Conservation (phyloP, 768 basidiomycete genomes). For the Hemileccinum impolitum region DNA sequence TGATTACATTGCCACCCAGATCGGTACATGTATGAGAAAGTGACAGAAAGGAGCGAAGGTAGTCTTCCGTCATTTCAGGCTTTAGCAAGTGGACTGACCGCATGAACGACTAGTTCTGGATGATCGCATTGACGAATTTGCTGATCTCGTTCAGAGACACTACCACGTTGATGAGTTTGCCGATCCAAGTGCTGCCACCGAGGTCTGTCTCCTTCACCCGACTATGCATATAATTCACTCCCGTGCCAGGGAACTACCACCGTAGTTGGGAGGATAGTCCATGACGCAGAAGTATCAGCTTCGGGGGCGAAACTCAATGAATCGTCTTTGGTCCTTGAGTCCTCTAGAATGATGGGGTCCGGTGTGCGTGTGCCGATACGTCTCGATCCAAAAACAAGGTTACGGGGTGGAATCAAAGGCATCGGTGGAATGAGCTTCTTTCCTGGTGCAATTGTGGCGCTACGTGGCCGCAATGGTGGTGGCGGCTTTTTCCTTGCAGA, state of each 20-base stretch:
- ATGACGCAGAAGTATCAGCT: conserved; percentile 58
- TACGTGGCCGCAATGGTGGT: conserved; percentile 89
- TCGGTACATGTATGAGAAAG: conserved; percentile 94
- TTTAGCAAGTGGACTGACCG: background rate
- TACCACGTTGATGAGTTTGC: conserved; percentile 73
- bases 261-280: conserved; percentile 70
- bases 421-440: conserved; percentile 72
- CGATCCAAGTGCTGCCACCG: conserved; percentile 63
- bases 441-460: conserved; percentile 81
- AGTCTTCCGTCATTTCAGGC: conserved; percentile 4
- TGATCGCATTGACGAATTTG: conserved; percentile 82
- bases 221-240: background rate
- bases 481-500: conserved; percentile 82
- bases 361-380: conserved; percentile 67
- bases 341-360: conserved; percentile 71
- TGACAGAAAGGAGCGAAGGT: conserved; percentile 83
- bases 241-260: conserved; percentile 54
- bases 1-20: conserved; percentile 38
- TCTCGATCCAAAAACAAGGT: conserved; percentile 61
- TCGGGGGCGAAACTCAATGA: conserved; percentile 70
- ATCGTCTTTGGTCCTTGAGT: conserved; percentile 72
- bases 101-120: conserved; percentile 60
- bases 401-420: conserved; percentile 62
- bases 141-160: conserved; percentile 63
- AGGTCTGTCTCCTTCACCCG: conserved; percentile 34